Evolutionary conservation across 768 basidiomycete species (phyloP).

Genomic region (Xerocomellus amylosporus): DNA sequence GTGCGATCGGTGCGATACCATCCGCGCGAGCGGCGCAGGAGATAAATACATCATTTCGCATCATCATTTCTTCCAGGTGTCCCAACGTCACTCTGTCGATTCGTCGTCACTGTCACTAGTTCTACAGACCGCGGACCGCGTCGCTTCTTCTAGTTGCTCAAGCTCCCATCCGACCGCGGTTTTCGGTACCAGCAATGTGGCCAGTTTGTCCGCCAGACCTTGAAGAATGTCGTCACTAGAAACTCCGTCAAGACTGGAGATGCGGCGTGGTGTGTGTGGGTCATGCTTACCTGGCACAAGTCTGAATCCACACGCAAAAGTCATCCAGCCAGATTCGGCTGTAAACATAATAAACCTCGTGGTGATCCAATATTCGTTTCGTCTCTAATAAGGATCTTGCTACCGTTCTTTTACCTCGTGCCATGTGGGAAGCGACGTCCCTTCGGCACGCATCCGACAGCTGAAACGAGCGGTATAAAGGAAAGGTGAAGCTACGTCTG

Average conservation of each 20-base stretch:
- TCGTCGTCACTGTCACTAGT: conserved; percentile 75
- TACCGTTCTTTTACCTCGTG: conserved; percentile 58
- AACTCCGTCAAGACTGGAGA: conserved; percentile 3
- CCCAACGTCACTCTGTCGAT: conserved; percentile 30
- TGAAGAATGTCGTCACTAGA: conserved; percentile 56
- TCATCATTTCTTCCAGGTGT: conserved; percentile 7
- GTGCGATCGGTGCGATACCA: not conserved
- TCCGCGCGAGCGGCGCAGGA: not conserved
- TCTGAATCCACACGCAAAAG: conserved; percentile 78
- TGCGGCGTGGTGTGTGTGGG: not conserved
- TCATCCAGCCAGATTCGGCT: conserved; percentile 86
- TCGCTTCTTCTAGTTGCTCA: conserved; percentile 60
- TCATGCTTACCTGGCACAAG: conserved; percentile 58
- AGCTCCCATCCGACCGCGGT: conserved; percentile 65
- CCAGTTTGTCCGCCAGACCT: conserved; percentile 45
- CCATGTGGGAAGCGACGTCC: conserved; percentile 60
- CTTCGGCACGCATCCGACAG: conserved; percentile 65
- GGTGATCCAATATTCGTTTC: conserved; percentile 73
- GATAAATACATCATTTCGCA: not conserved
- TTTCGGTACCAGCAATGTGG: conserved; percentile 47
- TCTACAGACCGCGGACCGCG: conserved; percentile 36
- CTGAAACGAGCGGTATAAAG: conserved; percentile 74
- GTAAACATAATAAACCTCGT: conserved; percentile 87
- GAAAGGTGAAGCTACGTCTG: conserved; percentile 72
- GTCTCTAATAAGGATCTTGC: conserved; percentile 67